Evolutionary conservation across 2,329 filamentous ascomycete species (phyloP), one percentile per base, ranked within the genome.

Genomic region (Neurospora sp.): DNA sequence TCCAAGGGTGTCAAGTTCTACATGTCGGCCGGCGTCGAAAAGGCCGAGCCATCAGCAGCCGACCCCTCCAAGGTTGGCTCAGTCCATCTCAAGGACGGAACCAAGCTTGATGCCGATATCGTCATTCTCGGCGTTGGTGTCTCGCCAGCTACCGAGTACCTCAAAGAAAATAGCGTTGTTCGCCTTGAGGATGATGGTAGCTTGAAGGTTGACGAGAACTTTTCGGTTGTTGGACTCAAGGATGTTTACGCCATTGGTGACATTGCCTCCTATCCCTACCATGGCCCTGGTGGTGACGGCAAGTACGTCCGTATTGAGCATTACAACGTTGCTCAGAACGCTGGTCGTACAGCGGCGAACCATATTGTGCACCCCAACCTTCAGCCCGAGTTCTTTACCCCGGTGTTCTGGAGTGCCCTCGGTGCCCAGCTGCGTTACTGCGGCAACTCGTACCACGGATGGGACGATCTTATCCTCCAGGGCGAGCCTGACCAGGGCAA

Each of bases 281-380:
- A 93, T 79, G 96, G 96, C 1, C 96, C 96, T 0, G 93, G 92
- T 33, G 91, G 93, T 36, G 86, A 91, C 17, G 93, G 92, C 72
- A 85, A 85, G 66, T 85, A 86, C 19, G 88, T 91, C 0, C 90
- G 96, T 73, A 97, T 98, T 77, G 96, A 99, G 84, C 96, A 99
- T 79, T 99, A 96, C 96, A 95, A 97, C 80, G 96, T 99, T 2
- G 96, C 96, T 4, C 96, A 98, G 78, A 97, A 98, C 77, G 85
- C 92, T 1, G 96, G 96, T 2, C 91, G 95, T 62, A 86, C 87
- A 33, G 95, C 91, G 1, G 96, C 93, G 1, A 84, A 85, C 68
- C 88, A 92, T 75, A 97, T 99, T 77, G 86, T 89, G 74, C 84
- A 91, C 76, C 86, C 90, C 0, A 80, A 85, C 8, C 79, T 85